A percentile compares a stretch with the other conserved stretches of the same genome.
Conservation (phyloP, 768 basidiomycete species). For the Russula abietina region DNA sequence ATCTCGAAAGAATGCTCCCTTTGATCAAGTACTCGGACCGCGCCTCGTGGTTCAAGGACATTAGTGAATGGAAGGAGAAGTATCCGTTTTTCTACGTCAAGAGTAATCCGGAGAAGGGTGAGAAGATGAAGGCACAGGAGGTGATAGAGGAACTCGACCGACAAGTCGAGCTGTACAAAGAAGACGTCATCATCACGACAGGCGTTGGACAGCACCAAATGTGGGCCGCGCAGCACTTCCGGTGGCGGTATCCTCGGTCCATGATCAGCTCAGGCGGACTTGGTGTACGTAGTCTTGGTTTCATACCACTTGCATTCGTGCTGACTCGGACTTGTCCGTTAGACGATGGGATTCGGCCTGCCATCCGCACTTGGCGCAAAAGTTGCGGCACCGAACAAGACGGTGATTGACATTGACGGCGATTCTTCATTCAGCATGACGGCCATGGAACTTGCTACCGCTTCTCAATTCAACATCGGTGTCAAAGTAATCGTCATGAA, state of each 20-base stretch:
- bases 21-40: slow-evolving; percentile 61
- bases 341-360: slow-evolving; percentile 99
- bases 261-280: slow-evolving; percentile 94
- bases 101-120: slow-evolving; percentile 45
- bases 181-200: slow-evolving; percentile 81
- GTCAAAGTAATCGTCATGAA: slow-evolving; percentile 92
- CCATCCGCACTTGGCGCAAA: slow-evolving; percentile 95
- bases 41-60: slow-evolving; percentile 74
- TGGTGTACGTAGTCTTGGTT: slow-evolving; percentile 53
- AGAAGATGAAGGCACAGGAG: slow-evolving; percentile 90
- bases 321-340: slow-evolving; percentile 2
- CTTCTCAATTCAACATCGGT: slow-evolving; percentile 84
- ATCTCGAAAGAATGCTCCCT: slow-evolving; percentile 76
- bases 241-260: slow-evolving; percentile 82
- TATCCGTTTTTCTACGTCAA: slow-evolving; percentile 88
- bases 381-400: slow-evolving; percentile 89
- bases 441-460: slow-evolving; percentile 97
- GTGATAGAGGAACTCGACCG: slow-evolving; percentile 88
- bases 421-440: slow-evolving; percentile 99
- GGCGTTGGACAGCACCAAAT: slow-evolving; percentile 99
- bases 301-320: background rate
- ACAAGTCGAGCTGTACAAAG: slow-evolving; percentile 71
- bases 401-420: slow-evolving; percentile 93
- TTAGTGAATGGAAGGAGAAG: slow-evolving; percentile 75
- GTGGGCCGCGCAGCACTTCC: slow-evolving; percentile 95